A percentile compares a stretch with the other conserved stretches of the same genome.
Conservation (phyloP, 169 alveolate species). For the Plasmodium cynomolgi region DNA sequence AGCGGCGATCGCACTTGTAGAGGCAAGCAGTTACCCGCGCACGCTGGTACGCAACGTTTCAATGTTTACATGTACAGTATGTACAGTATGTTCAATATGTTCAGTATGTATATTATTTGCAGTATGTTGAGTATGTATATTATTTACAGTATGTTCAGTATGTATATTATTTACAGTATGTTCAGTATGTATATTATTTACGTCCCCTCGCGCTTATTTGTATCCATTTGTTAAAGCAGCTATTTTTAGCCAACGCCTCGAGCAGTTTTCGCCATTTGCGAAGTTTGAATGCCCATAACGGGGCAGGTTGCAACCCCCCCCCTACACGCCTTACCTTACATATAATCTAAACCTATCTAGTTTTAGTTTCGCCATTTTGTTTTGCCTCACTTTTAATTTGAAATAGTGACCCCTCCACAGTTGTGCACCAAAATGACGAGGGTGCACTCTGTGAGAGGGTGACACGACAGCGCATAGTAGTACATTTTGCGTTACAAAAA, state of each 20-base stretch:
- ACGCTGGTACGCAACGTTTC: not conserved
- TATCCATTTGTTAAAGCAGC: not conserved
- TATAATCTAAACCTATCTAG: not conserved
- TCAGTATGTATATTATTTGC: too few relatives aligned
- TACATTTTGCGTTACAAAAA: not conserved
- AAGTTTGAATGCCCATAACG: not conserved
- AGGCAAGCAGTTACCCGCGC: not conserved
- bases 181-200: too few relatives aligned
- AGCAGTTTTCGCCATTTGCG: not conserved
- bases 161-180: not conserved
- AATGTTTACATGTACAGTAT: not conserved
- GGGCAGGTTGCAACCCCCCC: not conserved
- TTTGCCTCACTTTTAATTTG: not conserved
- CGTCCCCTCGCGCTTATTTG: not conserved
- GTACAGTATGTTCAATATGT: not conserved
- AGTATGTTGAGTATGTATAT: too few relatives aligned
- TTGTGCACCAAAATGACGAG: not conserved
- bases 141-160: not conserved
- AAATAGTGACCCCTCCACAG: not conserved
- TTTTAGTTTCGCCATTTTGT: not conserved
- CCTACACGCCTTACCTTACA: not conserved
- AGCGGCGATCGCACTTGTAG: not conserved
- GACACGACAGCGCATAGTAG: not conserved
- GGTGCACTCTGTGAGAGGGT: not conserved
- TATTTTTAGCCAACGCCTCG: not conserved